A percentile compares a stretch with the other conserved stretches of the same genome.
These are phyloP conservation scores for Gentiana straminea DNA, from an alignment of 257 asterid genomes.

Conservation along the genomic window DNA sequence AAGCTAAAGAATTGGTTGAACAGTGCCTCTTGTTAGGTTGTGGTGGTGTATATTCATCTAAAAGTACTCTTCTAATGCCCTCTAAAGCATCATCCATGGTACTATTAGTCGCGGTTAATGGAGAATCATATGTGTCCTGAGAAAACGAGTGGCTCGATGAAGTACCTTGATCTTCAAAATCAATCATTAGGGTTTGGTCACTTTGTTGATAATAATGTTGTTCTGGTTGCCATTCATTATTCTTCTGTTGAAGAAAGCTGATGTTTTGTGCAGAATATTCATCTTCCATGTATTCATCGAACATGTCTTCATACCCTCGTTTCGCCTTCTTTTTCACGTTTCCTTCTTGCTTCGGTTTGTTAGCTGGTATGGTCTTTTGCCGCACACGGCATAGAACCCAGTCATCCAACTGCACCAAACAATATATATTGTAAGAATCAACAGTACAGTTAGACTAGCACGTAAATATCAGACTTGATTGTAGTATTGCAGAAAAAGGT, in stretches of 20 bases:
- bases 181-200: background rate
- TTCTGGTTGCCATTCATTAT: background rate
- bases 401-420: constrained; percentile 13
- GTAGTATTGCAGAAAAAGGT: no score
- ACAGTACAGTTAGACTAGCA: no score
- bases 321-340: background rate
- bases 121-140: background rate
- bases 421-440: no score
- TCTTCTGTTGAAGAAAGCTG: no score
- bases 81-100: constrained; percentile 11
- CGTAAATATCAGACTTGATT: no score
- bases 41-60: constrained; percentile 6
- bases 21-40: constrained; percentile 1
- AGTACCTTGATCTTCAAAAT: background rate
- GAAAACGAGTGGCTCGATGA: background rate
- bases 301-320: background rate
- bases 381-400: constrained; percentile 23
- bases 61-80: constrained; percentile 14
- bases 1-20: background rate
- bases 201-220: constrained; percentile 1
- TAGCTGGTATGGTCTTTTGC: constrained; percentile 2
- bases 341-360: background rate
- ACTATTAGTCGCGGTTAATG: background rate
- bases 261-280: background rate
- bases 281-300: background rate